Base-by-base conservation (phyloP, 2,329 filamentous ascomycete genomes). In the Mycosphaerella arachidis region DNA sequence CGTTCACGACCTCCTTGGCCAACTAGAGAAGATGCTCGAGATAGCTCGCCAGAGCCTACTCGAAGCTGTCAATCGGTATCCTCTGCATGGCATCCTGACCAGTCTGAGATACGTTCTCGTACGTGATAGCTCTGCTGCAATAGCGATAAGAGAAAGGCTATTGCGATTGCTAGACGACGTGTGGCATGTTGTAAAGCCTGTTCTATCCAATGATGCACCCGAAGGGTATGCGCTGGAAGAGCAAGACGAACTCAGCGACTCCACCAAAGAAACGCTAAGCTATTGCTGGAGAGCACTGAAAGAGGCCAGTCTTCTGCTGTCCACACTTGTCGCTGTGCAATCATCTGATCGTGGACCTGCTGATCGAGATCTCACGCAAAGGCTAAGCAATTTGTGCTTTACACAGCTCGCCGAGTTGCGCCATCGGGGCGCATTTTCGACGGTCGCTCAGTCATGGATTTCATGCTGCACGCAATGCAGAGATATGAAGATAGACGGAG, bases 251-350 rank as follows among this genome's bases (percentile, higher is more conserved):
- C 77, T 84, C 16, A 82, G 88, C 4, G 89, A 87, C 1, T 87
- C 89, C 55, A 92, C 91, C 0, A 97, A 97, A 71, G 91, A 95
- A 68, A 82, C 96, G 18, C 76, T 99, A 51, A 97, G 93, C 65
- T 99, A 94, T 73, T 96, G 92, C 63, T 99, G 96, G 83, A 86
- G 94, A 67, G 91, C 92, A 6, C 81, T 97, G n/a, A 93, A 96
- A 63, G 94, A 99, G 76, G 91, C 92, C 27, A 96, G 91, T 89
- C 91, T 77, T 62, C 76, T 61, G 10, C 58, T 67, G 16, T 64
- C 63, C 29, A 50, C 53, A 1, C 29, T 68, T 6, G 31, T 68
- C 7, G 24, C 57, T 7, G 20, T 46, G 27, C 31, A 53, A 29
- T 12, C 37, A 33, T 16, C 35, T n/a, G 30, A 24, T 8, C 29